These are phyloP conservation scores for Boechera divaricarpa DNA, from an alignment of 345 rosid species.

Conservation along the genomic window DNA sequence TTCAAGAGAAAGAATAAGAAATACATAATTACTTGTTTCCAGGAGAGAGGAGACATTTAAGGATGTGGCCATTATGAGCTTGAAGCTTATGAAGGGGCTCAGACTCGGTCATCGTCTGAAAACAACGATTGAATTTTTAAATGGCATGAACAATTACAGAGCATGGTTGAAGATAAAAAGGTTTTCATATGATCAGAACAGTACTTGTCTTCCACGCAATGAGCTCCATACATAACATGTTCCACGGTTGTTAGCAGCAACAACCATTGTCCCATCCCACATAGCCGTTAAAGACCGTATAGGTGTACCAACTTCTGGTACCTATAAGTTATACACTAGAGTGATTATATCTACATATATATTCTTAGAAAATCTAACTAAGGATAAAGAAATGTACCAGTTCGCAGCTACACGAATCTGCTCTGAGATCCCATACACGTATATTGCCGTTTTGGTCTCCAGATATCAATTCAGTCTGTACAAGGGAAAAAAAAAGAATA, in stretches of 20 bases:
- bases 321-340: slow-evolving; percentile 20
- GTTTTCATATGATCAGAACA: neutral
- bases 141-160: neutral
- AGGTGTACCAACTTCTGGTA: slow-evolving; percentile 84
- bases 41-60: slow-evolving; percentile 92
- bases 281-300: slow-evolving; percentile 89
- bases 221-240: slow-evolving; percentile 97
- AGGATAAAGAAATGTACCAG: slow-evolving; percentile 55
- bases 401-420: slow-evolving; percentile 91
- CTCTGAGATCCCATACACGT: slow-evolving; percentile 95
- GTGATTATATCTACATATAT: neutral
- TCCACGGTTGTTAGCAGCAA: slow-evolving; percentile 92
- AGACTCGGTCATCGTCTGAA: slow-evolving; percentile 88
- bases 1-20: neutral
- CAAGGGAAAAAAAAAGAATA: neutral
- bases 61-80: slow-evolving; percentile 87
- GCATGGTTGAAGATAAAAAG: neutral
- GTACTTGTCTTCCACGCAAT: slow-evolving; percentile 78
- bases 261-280: slow-evolving; percentile 98
- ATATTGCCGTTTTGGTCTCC: slow-evolving; percentile 97
- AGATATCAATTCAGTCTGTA: slow-evolving; percentile 89
- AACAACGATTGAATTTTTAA: neutral
- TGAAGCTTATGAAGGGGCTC: slow-evolving; percentile 97
- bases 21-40: slow-evolving; percentile 68
- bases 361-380: neutral